These are phyloP conservation scores for Rhodotorula sp. DNA, from an alignment of 1,284 basidiomycete species.

Conservation along the genomic window DNA sequence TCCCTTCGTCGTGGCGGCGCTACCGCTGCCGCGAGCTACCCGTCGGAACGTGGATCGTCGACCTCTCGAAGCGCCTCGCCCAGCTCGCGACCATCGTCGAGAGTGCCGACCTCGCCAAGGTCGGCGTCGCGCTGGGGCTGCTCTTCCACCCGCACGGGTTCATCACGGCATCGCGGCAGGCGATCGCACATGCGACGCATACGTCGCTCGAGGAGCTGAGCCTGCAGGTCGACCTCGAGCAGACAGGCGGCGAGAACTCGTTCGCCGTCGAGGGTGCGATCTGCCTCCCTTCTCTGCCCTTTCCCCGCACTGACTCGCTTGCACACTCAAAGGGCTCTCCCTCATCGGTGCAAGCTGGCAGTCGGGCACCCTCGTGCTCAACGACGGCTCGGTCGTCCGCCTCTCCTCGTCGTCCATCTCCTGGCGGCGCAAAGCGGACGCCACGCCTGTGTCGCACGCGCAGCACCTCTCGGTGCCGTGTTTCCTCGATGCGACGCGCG, in stretches of 20 bases:
- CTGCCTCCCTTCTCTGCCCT: neutral
- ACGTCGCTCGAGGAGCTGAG: constrained; percentile 89
- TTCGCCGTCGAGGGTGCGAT: constrained; percentile 81
- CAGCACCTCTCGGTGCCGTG: constrained; percentile 21
- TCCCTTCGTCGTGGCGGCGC: constrained; percentile 80
- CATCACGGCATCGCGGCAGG: constrained; percentile 88
- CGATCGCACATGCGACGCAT: constrained; percentile 82
- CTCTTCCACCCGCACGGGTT: constrained; percentile 95
- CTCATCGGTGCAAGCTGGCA: constrained; percentile 76
- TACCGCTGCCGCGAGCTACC: constrained; percentile 75
- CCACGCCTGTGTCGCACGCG: neutral
- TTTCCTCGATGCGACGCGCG: constrained; percentile 42
- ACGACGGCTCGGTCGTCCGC: constrained; percentile 74
- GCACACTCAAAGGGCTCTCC: constrained; percentile 64
- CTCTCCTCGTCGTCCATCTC: constrained; percentile 76
- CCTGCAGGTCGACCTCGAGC: constrained; percentile 75
- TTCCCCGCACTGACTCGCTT: constrained; percentile 9
- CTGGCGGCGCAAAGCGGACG: constrained; percentile 57
- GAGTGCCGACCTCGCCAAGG: constrained; percentile 56
- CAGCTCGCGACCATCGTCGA: constrained; percentile 77
- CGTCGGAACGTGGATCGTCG: constrained; percentile 60
- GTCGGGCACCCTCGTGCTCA: constrained; percentile 63
- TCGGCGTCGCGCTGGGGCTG: constrained; percentile 76
- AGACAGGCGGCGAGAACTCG: constrained; percentile 68
- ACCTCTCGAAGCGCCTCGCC: constrained; percentile 71